Evolutionary conservation across 495 filamentous ascomycete genomes (phyloP), one percentile per base, ranked within the genome.

Genomic region (Baudoinia panamericana): DNA sequence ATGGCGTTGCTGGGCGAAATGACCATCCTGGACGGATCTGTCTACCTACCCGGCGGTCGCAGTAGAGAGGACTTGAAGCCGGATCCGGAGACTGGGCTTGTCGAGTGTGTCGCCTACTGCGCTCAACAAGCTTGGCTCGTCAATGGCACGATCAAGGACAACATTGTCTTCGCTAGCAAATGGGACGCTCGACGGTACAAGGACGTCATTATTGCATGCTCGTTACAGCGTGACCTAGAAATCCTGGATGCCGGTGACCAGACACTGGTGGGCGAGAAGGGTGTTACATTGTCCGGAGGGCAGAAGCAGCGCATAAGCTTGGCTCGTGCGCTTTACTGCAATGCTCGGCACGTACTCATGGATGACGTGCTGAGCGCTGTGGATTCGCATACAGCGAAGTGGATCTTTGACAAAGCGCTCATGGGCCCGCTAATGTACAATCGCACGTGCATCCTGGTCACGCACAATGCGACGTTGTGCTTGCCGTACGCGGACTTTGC

Each of bases 1-100:
- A 93, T 99, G 90, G 92, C 87, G 19, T 62, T 99, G 36, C 73
- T 99, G 19, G 92, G 92, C 34, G 92, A 99, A 63, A 99, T 99
- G 92, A 88, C 81, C 5, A 63, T 83, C 22, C 59, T 94, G 9
- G 70, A 80, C 45, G 92, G 92, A 21, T 69, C 65, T 2, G 82
- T 96, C 8, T 80, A 76, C 60, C 67, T 96, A 6, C 92, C 92
- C 5, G 83, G 86, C 42, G 79, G 74, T 28, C 68, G 72, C 15
- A 87, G 82, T 56, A 75, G 88, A 42, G 80, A 93, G 48, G 84
- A 93, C 38, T 69, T 94, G 10, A 76, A 68, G 9, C 69, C 77
- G 11, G 79, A 96, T 58, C 77, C 84, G 11, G 78, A 82, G 36
- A 94, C 88, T 17, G 82, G 82, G 3, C 68, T 96, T 29, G 81